Conservation (phyloP, 2,329 filamentous ascomycete genomes). For the Trichoderma guizhouense region DNA sequence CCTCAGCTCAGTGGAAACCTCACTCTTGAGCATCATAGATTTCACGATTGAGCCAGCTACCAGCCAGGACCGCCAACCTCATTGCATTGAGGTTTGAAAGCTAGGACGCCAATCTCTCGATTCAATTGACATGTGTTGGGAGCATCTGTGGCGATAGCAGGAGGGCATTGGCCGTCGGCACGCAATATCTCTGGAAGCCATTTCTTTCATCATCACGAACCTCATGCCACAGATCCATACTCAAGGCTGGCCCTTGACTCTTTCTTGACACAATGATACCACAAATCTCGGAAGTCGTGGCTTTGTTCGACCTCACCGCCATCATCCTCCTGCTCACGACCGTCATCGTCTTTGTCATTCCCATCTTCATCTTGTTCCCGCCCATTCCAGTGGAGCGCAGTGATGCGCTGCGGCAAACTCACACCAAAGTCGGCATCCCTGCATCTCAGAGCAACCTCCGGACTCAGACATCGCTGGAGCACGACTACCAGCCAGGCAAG, state of each 20-base stretch:
- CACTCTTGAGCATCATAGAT: background rate
- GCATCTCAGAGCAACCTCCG: slow-evolving; percentile 38
- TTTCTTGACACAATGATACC: slow-evolving; percentile 22
- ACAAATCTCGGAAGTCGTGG: slow-evolving; percentile 24
- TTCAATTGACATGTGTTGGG: background rate
- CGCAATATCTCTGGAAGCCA: background rate
- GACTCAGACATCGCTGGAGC: slow-evolving; percentile 25
- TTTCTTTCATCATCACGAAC: background rate
- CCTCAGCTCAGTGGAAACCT: background rate
- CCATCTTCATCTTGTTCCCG: slow-evolving; percentile 53
- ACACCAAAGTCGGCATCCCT: slow-evolving; percentile 45
- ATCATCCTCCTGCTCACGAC: slow-evolving; percentile 43
- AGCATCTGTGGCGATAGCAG: background rate
- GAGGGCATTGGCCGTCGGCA: background rate
- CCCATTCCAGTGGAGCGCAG: slow-evolving; percentile 50
- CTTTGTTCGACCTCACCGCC: slow-evolving; percentile 30
- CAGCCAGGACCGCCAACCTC: background rate
- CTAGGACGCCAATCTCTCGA: background rate
- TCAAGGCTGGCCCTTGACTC: background rate
- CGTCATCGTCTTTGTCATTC: slow-evolving; percentile 49
- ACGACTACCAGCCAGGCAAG: slow-evolving; percentile 24
- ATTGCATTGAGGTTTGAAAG: background rate
- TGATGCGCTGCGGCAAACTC: slow-evolving; percentile 55
- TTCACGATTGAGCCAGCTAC: background rate
- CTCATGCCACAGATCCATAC: background rate